Percentiles rank a stretch among this genome's conserved stretches.
These are phyloP conservation scores for Prunus yedoensis DNA, from an alignment of 331 rosid species.

Conservation along the genomic window DNA sequence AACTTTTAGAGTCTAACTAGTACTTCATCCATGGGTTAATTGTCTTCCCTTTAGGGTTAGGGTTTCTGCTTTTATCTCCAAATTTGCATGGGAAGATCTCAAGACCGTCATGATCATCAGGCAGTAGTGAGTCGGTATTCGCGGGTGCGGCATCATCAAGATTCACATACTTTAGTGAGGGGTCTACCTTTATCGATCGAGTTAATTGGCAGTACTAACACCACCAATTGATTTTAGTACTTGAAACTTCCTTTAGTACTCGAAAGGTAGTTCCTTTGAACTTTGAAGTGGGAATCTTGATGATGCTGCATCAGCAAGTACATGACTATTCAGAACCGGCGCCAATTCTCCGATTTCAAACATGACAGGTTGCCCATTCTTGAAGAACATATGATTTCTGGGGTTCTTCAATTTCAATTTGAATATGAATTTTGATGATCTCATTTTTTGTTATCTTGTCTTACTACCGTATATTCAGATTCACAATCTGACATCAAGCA, in stretches of 20 bases:
- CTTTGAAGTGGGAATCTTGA: conserved; percentile 63
- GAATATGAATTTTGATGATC: no score
- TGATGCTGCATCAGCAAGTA: conserved; percentile 78
- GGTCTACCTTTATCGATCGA: conserved; percentile 8
- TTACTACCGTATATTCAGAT: no score
- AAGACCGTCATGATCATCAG: not conserved
- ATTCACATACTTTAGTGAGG: conserved; percentile 41
- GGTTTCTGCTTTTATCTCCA: conserved; percentile 25
- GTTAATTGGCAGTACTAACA: no score
- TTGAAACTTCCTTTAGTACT: not conserved
- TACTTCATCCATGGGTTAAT: not conserved
- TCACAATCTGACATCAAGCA: no score
- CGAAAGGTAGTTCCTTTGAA: conserved; percentile 2
- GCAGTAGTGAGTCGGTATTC: conserved; percentile 40
- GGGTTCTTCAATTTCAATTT: not conserved
- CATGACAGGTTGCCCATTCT: no score
- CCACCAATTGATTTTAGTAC: no score
- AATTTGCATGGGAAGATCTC: conserved; percentile 26
- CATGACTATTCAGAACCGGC: conserved; percentile 28
- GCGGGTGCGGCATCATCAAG: conserved; percentile 60
- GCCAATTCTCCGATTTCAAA: not conserved
- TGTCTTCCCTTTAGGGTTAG: conserved; percentile 25
- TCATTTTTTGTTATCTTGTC: no score
- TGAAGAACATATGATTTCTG: not conserved
- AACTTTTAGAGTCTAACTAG: not conserved